These are phyloP conservation scores for Rhodotorula sp. DNA, from an alignment of 1,284 basidiomycete species.

Conservation along the genomic window DNA sequence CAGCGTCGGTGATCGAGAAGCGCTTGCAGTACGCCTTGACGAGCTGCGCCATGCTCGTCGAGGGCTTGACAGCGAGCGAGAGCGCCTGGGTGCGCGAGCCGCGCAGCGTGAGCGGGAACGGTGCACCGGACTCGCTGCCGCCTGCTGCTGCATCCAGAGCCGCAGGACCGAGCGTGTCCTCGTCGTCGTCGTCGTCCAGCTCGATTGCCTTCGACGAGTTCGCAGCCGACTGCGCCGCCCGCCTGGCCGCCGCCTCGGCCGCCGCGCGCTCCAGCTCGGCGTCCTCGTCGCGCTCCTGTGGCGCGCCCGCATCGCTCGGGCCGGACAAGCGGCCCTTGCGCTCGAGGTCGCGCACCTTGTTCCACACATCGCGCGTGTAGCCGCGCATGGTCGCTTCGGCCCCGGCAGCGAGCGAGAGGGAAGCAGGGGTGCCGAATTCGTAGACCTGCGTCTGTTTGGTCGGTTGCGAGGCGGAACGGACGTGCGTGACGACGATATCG, in stretches of 20 bases:
- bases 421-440: constrained; percentile 30
- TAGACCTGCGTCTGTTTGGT: constrained; percentile 11
- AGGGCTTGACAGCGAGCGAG: constrained; percentile 25
- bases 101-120: constrained; percentile 32
- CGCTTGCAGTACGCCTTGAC: constrained; percentile 25
- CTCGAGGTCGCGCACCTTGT: background rate
- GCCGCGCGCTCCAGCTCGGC: background rate
- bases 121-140: background rate
- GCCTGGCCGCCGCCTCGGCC: background rate
- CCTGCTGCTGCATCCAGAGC: background rate
- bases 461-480: background rate
- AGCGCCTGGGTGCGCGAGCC: constrained; percentile 20
- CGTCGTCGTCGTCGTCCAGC: constrained; percentile 10
- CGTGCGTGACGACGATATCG: constrained; percentile 24
- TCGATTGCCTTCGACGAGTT: background rate
- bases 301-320: too few species aligned
- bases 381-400: background rate
- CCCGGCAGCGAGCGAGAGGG: background rate
- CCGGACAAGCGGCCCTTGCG: background rate
- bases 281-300: background rate
- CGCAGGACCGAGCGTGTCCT: background rate
- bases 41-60: constrained; percentile 19
- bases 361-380: constrained; percentile 18
- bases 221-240: background rate
- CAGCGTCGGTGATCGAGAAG: background rate